Conservation (phyloP, 306 rosid species). For the Mimosa pudica region DNA sequence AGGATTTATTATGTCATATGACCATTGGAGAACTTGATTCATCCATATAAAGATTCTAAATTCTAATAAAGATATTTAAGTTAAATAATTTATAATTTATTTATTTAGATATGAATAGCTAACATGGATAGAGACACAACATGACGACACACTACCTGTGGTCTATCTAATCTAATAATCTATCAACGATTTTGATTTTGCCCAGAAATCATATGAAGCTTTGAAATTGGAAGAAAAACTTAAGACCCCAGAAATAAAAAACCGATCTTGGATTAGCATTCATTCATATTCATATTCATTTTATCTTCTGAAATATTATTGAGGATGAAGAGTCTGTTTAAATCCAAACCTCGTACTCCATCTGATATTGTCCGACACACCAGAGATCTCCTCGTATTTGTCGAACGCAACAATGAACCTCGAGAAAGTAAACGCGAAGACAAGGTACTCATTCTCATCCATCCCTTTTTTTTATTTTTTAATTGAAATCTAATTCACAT, state of each 20-base stretch:
- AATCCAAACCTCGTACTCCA: slow-evolving; percentile 94
- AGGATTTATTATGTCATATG: too few relatives aligned
- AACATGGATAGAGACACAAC: background rate
- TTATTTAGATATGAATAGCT: too few relatives aligned
- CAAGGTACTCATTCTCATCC: slow-evolving; percentile 49
- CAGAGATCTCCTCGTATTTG: slow-evolving; percentile 73
- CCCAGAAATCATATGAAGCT: background rate
- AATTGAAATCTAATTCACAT: background rate
- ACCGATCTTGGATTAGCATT: background rate
- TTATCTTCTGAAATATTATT: background rate
- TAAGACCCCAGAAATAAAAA: background rate
- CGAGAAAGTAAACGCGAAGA: slow-evolving; percentile 93
- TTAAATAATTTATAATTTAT: too few relatives aligned
- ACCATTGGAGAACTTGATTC: too few relatives aligned
- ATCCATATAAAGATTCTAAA: too few relatives aligned
- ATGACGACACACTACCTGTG: too few relatives aligned
- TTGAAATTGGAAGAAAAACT: background rate
- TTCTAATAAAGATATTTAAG: too few relatives aligned
- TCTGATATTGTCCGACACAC: slow-evolving; percentile 82
- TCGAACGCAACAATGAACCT: slow-evolving; percentile 53
- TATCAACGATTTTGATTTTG: background rate
- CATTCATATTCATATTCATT: background rate
- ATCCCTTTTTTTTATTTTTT: background rate
- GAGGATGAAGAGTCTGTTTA: slow-evolving; percentile 87
- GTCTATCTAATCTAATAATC: background rate